Evolutionary conservation across 495 filamentous ascomycete species (phyloP).

Genomic region (Lasiosphaeris hirsuta): DNA sequence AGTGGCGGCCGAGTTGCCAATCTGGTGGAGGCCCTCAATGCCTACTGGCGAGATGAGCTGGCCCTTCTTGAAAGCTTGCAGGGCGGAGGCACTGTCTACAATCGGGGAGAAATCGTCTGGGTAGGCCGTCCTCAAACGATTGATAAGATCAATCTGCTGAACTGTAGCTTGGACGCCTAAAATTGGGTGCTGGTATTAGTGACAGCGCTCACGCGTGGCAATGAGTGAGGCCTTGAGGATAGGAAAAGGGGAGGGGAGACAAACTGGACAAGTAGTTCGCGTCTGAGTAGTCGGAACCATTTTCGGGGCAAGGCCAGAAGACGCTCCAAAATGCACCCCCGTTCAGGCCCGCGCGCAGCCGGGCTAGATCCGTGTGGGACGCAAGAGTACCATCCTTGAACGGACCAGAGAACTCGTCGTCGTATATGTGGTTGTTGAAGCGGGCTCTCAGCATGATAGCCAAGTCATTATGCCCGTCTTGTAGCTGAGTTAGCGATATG

Average conservation of each 20-base stretch:
- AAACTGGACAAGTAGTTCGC: slow-evolving; percentile 57
- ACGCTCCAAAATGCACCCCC: slow-evolving; percentile 92
- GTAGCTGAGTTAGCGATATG: slow-evolving; percentile 5
- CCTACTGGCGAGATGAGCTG: slow-evolving; percentile 65
- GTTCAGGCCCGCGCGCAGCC: slow-evolving; percentile 54
- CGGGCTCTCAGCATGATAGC: slow-evolving; percentile 65
- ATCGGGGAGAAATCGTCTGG: slow-evolving; percentile 63
- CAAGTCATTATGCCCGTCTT: slow-evolving; percentile 93
- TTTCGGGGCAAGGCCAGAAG: slow-evolving; percentile 71
- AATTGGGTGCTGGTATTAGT: not conserved
- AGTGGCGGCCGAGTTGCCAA: slow-evolving; percentile 78
- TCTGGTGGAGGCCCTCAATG: slow-evolving; percentile 93
- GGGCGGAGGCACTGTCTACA: slow-evolving; percentile 54
- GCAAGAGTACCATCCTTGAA: slow-evolving; percentile 64
- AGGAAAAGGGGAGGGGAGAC: slow-evolving; percentile 3
- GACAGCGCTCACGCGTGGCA: not conserved
- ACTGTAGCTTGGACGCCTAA: slow-evolving; percentile 63
- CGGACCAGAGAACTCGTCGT: slow-evolving; percentile 62
- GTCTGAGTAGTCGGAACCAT: slow-evolving; percentile 68
- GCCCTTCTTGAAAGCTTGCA: slow-evolving; percentile 55
- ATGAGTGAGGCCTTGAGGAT: not conserved
- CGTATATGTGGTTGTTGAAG: slow-evolving; percentile 77
- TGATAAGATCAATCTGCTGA: slow-evolving; percentile 79
- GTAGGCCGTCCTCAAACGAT: slow-evolving; percentile 64
- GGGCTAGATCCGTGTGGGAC: slow-evolving; percentile 77